A percentile compares a stretch with the other conserved stretches of the same genome.
Evolutionary conservation across 768 basidiomycete genomes (phyloP).

Genomic region (Lactarius akahatsu): DNA sequence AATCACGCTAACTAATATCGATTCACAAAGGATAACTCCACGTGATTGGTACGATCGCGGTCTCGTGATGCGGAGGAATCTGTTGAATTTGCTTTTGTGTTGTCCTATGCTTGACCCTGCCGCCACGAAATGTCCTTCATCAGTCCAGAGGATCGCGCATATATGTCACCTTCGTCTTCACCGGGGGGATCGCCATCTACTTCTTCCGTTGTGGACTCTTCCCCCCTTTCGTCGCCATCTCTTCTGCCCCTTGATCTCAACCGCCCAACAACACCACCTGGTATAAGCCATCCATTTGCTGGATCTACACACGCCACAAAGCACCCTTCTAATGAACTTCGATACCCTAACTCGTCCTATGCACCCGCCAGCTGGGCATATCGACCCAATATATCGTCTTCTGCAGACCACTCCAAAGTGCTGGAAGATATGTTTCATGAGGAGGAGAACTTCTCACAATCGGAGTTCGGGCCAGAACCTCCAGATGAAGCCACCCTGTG

Average conservation of each 20-base stretch:
- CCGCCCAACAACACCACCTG: constrained; percentile 14
- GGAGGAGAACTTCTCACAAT: constrained; percentile 11
- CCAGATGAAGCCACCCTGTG: constrained; percentile 21
- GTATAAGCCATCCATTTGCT: constrained; percentile 20
- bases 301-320: constrained; percentile 22
- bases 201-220: constrained; percentile 21
- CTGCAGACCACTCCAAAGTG: constrained; percentile 10
- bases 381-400: constrained; percentile 3
- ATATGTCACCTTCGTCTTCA: constrained; percentile 27
- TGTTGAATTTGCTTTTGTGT: background rate
- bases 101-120: no score
- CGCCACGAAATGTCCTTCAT: constrained; percentile 17
- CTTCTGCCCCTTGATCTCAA: constrained; percentile 21
- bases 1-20: no score
- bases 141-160: constrained; percentile 25
- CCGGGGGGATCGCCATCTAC: constrained; percentile 20
- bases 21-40: background rate
- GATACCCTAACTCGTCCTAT: constrained; percentile 22
- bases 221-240: constrained; percentile 22
- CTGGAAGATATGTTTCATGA: constrained; percentile 23
- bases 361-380: constrained; percentile 20
- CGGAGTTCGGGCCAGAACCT: constrained; percentile 11
- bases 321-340: constrained; percentile 25
- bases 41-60: constrained; percentile 14
- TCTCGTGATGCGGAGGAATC: constrained; percentile 18